Evolutionary conservation across 768 basidiomycete species (phyloP).

Genomic region (Lenzites betulinus): DNA sequence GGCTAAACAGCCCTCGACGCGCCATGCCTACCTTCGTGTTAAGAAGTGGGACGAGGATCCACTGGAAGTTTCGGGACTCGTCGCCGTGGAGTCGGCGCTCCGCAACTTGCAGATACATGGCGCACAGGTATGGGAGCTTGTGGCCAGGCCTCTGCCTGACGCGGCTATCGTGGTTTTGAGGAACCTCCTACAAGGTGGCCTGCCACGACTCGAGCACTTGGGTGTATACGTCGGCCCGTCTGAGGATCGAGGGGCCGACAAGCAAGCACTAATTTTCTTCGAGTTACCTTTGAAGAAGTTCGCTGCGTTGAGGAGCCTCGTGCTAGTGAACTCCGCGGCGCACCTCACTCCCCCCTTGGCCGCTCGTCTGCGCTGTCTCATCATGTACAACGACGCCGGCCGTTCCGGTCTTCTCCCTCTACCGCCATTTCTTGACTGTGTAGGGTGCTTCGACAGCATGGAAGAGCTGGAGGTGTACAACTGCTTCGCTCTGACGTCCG

Average conservation of each 20-base stretch:
- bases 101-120: neutral
- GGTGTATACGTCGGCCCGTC: neutral
- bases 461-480: conserved; percentile 1
- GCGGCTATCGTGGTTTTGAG: neutral
- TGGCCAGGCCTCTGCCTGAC: neutral
- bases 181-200: neutral
- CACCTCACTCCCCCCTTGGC: neutral
- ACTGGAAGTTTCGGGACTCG: neutral
- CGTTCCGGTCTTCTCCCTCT: neutral
- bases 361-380: neutral
- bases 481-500: neutral
- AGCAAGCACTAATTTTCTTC: neutral
- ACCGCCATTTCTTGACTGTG: neutral
- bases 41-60: neutral
- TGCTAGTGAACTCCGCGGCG: neutral
- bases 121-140: neutral
- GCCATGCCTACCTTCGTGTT: neutral
- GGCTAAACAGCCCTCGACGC: neutral
- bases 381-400: neutral
- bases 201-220: neutral
- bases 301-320: conserved; percentile 1
- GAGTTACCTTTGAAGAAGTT: neutral
- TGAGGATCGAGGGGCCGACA: neutral
- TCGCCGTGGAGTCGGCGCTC: neutral
- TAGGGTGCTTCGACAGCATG: conserved; percentile 2